Evolutionary conservation across 148 eudicot species (phyloP).

Genomic region (Heliamphora exappendiculata): DNA sequence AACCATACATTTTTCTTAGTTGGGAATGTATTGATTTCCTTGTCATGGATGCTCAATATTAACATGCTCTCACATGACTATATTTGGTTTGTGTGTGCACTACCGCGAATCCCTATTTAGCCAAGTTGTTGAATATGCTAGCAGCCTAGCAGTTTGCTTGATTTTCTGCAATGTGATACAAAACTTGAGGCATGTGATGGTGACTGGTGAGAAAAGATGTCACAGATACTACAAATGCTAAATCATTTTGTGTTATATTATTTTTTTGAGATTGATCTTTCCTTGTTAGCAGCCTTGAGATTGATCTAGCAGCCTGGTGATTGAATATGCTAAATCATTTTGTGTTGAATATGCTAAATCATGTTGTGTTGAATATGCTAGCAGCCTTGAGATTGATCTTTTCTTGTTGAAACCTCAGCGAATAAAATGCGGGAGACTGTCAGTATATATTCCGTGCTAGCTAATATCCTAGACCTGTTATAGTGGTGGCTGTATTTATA

Average conservation of each 20-base stretch:
- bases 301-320: neutral
- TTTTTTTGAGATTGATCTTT: neutral
- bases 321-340: neutral
- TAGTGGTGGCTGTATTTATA: neutral
- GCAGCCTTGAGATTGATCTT: neutral
- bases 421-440: neutral
- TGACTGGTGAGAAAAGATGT: neutral
- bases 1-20: neutral
- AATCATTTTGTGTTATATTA: neutral
- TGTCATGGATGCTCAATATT: neutral
- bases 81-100: neutral
- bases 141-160: neutral
- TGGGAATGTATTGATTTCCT: neutral
- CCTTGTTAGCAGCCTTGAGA: neutral
- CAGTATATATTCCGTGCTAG: neutral
- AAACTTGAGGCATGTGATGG: neutral
- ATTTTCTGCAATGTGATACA: neutral
- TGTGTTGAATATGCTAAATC: neutral
- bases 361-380: neutral
- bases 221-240: neutral
- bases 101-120: neutral
- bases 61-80: neutral
- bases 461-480: neutral
- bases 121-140: neutral
- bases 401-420: neutral